Conservation (phyloP, 2,329 filamentous ascomycete genomes). For the Microsporum ferrugineum region DNA sequence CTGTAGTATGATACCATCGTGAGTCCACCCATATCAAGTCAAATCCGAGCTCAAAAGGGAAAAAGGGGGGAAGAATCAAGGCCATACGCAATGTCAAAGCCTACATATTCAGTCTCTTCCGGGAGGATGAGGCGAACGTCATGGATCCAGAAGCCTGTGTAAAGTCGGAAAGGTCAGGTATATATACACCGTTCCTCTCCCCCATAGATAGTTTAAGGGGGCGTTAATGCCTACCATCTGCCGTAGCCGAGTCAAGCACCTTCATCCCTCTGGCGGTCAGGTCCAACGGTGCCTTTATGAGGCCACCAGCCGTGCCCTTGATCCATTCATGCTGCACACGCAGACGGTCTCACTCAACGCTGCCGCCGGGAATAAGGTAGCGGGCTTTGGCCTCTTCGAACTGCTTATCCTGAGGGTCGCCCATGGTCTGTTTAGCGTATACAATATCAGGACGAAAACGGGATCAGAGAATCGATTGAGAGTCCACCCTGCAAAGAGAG, state of each 20-base stretch:
- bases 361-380: background rate
- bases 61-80: background rate
- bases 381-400: constrained; percentile 1
- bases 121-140: background rate
- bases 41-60: background rate
- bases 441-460: background rate
- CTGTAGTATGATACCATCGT: background rate
- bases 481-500: no score
- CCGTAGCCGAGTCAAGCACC: background rate
- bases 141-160: background rate
- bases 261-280: background rate
- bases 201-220: no score
- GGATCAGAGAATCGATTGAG: no score
- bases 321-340: constrained; percentile 6
- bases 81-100: constrained; percentile 3
- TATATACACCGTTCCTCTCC: background rate
- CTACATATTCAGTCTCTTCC: background rate
- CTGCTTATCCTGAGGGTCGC: background rate
- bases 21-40: no score
- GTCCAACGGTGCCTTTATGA: constrained; percentile 3
- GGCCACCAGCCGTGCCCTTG: constrained; percentile 4
- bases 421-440: background rate
- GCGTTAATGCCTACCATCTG: background rate
- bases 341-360: constrained; percentile 4
- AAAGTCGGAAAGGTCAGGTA: background rate